Base-by-base conservation (phyloP, 2,329 filamentous ascomycete genomes). In the Hortaea werneckii region DNA sequence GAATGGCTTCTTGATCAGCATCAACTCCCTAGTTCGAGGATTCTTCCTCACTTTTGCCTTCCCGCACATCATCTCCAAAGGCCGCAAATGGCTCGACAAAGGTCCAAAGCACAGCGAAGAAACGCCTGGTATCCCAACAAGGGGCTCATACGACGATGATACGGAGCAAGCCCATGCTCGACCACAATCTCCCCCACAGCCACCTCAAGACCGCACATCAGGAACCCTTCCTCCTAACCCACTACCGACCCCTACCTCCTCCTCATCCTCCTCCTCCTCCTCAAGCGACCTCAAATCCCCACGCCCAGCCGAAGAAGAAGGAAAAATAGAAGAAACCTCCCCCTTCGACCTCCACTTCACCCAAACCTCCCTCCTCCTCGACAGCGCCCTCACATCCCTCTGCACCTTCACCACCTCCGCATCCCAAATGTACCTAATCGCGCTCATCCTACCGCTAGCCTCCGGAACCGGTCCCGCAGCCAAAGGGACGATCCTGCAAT, bases 401-500 rank as follows among this genome's bases (percentile, higher is more conserved):
- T 76, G 80, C 0, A 76, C 78, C 0, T 80, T 85, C 50, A 78
- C 80, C 0, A 78, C 74, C 0, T 49, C 76, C 41, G 72, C 74
- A 1, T 85, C 80, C 79, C 82, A 87, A 53, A 78, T 86, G 40
- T 86, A 83, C 55, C 62, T 84, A 0, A 76, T 82, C 1, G 80
- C 80, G 0, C 73, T 77, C 27, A 58, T 85, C 1, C 69, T 87
- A 0, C 83, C 83, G 0, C 77, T 86, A 29, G 81, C 79, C 0
- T 82, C 82, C 0, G 83, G 83, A 0, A 82, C 82, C 0, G 82
- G 80, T 0, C 75, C 81, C 0, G 80, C 82, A 0, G 80, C 81
- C 1, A 87, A 86, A 53, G 83, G 82, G 0, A 79, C 82, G n/a
- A 84, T 86, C 48, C 75, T 83, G 0, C 77, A 83, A 46, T 82